Base-by-base conservation (phyloP, 129 eudicot species). In the Pittosporum tobira region DNA sequence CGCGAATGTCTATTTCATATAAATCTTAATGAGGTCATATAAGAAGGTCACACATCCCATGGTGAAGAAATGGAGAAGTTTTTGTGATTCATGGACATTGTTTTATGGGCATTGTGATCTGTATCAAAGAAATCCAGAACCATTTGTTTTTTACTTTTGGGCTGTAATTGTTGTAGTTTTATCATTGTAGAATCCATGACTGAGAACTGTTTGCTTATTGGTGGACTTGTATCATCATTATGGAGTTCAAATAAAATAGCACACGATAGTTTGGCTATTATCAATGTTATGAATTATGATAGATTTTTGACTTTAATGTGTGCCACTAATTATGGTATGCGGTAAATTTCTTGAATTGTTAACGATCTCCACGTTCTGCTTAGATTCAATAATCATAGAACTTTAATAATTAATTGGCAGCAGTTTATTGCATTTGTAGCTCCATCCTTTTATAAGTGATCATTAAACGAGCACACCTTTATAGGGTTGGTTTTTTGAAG, bases 101-200 rank as follows among this genome's bases (percentile, higher is more conserved):
- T 27, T 57, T 29, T 30, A 47, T 46, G 46, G 79, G 49, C 42
- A 52, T 67, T 57, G 45, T 67, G 78, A 67, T 67, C 75, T 78
- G 82, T 77, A 82, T 68, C 76, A 26, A 75, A 73, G 76, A 66
- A 58, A 76, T 38, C 61, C 46, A 73, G 61, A 58, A 63, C 61
- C 71, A 68, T 36, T 59, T 71, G 34, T 67, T 73, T 67, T 25
- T 57, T 68, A 58, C 55, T 63, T 65, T 45, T 51, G 73, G 66
- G 25, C 54, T 74, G 79, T 67, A 71, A 54, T 66, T 66, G 78
- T 67, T 81, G 73, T 78, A 81, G 85, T 64, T 70, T 79, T 72
- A 55, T 66, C 79, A 65, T 73, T 81, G 79, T 81, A 70, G 85
- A 73, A 73, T 72, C 78, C 76, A 36, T 57, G 73, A 67, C 71